phyloP scores from a whole-genome alignment of 768 basidiomycete genomes.

The Phlegmacium glaucopus region DNA sequence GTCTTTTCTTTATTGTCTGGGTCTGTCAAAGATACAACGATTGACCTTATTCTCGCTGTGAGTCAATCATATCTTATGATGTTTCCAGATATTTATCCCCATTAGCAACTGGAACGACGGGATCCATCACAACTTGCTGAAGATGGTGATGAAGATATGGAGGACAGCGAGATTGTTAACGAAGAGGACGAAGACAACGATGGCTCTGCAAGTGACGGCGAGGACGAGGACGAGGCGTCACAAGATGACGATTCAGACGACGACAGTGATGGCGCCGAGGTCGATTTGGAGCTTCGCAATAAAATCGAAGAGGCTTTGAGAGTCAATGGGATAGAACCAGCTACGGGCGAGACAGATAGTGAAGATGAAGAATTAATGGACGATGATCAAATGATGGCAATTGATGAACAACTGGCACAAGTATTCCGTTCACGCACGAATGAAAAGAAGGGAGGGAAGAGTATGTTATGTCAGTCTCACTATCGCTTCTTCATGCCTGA shows the following conservation, averaged over 20 bases:
- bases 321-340: constrained; percentile 55
- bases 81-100: neutral
- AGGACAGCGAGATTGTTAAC: constrained; percentile 29
- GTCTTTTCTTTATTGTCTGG: constrained; percentile 73
- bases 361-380: constrained; percentile 79
- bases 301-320: constrained; percentile 65
- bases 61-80: constrained; percentile 25
- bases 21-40: constrained; percentile 61
- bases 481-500: neutral
- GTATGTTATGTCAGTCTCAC: constrained; percentile 33
- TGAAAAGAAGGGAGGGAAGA: constrained; percentile 62
- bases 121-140: constrained; percentile 53
- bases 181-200: constrained; percentile 33
- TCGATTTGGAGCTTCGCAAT: constrained; percentile 59
- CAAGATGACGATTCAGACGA: constrained; percentile 31
- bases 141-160: constrained; percentile 43
- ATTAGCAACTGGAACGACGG: constrained; percentile 80
- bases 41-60: constrained; percentile 81
- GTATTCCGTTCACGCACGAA: constrained; percentile 72
- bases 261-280: constrained; percentile 42
- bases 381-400: constrained; percentile 97
- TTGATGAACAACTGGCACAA: constrained; percentile 88
- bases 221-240: constrained; percentile 32
- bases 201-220: constrained; percentile 27
- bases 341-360: constrained; percentile 53